Percentiles rank a stretch among this genome's conserved stretches.
Evolutionary conservation across 2,329 filamentous ascomycete genomes (phyloP).

Genomic region (Fusarium avenaceum): DNA sequence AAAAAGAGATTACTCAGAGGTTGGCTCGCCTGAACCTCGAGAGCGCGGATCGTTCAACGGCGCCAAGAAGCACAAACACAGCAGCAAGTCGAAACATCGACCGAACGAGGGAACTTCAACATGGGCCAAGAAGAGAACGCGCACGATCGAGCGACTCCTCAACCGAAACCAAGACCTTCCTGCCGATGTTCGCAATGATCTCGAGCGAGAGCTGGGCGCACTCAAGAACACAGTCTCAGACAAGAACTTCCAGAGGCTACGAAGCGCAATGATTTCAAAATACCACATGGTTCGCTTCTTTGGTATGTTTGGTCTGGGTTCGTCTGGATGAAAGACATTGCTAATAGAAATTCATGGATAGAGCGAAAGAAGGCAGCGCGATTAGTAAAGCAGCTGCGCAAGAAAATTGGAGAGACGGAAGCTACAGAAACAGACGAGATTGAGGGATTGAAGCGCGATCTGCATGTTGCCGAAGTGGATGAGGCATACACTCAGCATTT

Average conservation of each 20-base stretch:
- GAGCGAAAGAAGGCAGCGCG: constrained; percentile 80
- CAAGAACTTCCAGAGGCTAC: constrained; percentile 70
- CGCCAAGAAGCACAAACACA: constrained; percentile 55
- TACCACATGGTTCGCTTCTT: constrained; percentile 91
- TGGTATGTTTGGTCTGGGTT: constrained; percentile 63
- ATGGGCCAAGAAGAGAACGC: constrained; percentile 78
- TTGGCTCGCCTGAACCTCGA: constrained; percentile 47
- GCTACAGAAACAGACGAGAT: constrained; percentile 68
- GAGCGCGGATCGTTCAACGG: constrained; percentile 35
- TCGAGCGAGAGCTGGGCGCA: constrained; percentile 78
- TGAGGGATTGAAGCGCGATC: constrained; percentile 64
- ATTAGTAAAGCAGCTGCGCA: constrained; percentile 73
- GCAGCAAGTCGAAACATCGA: constrained; percentile 55
- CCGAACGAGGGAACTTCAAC: constrained; percentile 65
- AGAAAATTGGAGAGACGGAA: constrained; percentile 66
- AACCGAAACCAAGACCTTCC: constrained; percentile 73
- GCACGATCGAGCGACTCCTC: constrained; percentile 77
- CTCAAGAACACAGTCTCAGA: constrained; percentile 74
- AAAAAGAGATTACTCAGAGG: constrained; percentile 52
- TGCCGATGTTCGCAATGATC: constrained; percentile 74
- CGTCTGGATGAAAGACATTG: background rate
- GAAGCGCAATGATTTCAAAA: constrained; percentile 78
- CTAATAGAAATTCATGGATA: constrained; percentile 52
- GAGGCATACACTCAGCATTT: constrained; percentile 81
- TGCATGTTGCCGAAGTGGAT: constrained; percentile 80